These are phyloP conservation scores for Cercospora berteroae DNA, from an alignment of 2,329 filamentous ascomycete genomes.

Conservation along the genomic window DNA sequence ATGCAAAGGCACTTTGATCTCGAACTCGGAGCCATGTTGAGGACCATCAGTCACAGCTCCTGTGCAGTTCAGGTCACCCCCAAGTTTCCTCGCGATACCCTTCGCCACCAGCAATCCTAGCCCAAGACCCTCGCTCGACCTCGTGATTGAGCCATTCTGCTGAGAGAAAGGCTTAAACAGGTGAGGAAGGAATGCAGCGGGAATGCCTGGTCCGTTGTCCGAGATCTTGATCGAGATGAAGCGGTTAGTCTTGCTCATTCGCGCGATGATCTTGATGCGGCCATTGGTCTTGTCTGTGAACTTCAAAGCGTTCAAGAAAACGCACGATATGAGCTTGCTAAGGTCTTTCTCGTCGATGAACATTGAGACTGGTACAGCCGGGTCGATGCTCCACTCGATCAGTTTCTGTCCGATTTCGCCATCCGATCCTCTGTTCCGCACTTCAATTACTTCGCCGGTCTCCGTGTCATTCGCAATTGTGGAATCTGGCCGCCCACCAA, in stretches of 20 bases:
- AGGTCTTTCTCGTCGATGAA: constrained; percentile 63
- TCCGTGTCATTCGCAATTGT: constrained; percentile 49
- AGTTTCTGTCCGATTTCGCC: constrained; percentile 47
- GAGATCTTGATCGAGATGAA: constrained; percentile 61
- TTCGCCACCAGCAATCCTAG: constrained; percentile 71
- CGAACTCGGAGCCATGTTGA: constrained; percentile 64
- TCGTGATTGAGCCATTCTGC: constrained; percentile 65
- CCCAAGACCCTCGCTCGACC: constrained; percentile 66
- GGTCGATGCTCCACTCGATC: constrained; percentile 52
- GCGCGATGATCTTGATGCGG: constrained; percentile 56
- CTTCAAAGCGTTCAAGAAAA: constrained; percentile 67
- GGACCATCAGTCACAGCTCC: constrained; percentile 62
- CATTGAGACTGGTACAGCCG: constrained; percentile 54
- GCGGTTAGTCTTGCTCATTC: constrained; percentile 47
- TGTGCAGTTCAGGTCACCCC: constrained; percentile 64
- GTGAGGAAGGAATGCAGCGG: constrained; percentile 62
- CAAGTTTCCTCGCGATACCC: constrained; percentile 65
- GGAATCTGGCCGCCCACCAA: constrained; percentile 54
- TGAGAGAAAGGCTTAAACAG: constrained; percentile 69
- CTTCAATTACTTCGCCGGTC: constrained; percentile 51
- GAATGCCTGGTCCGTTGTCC: constrained; percentile 69
- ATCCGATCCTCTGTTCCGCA: constrained; percentile 45
- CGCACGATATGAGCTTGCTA: constrained; percentile 62
- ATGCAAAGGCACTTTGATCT: constrained; percentile 63
- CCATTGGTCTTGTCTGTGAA: constrained; percentile 62